Conservation (phyloP, 2,329 filamentous ascomycete genomes). For the Emmonsia crescens region DNA sequence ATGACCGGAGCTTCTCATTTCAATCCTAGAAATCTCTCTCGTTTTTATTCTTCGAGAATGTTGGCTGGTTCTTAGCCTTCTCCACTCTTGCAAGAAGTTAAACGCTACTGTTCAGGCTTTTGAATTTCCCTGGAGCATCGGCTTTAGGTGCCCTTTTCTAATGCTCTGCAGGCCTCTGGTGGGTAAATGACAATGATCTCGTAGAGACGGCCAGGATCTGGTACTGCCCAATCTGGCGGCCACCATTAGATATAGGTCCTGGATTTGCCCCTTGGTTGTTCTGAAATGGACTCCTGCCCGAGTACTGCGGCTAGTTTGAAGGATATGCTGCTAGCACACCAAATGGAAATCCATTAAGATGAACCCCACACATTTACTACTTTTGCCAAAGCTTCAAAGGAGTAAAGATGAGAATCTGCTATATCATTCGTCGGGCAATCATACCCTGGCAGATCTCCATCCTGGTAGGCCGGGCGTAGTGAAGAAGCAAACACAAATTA, state of each 20-base stretch:
- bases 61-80: not conserved
- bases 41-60: not conserved
- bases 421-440: not conserved
- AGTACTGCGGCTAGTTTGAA: too few relatives aligned
- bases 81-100: not conserved
- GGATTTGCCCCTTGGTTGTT: too few relatives aligned
- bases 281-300: too few relatives aligned
- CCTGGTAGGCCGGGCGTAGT: too few relatives aligned
- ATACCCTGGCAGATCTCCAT: not conserved
- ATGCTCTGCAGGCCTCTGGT: not conserved
- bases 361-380: too few relatives aligned
- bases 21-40: not conserved
- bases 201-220: too few relatives aligned
- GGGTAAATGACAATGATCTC: not conserved
- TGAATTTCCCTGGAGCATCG: not conserved
- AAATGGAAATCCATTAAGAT: too few relatives aligned
- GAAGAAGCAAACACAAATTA: too few relatives aligned
- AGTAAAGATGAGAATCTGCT: not conserved
- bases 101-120: not conserved
- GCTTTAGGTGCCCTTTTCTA: not conserved
- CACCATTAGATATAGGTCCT: too few relatives aligned
- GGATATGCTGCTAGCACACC: too few relatives aligned
- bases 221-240: too few relatives aligned
- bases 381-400: too few relatives aligned
- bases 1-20: not conserved